phyloP scores from a whole-genome alignment of 768 basidiomycete genomes.

The Leccinum obscurum region DNA sequence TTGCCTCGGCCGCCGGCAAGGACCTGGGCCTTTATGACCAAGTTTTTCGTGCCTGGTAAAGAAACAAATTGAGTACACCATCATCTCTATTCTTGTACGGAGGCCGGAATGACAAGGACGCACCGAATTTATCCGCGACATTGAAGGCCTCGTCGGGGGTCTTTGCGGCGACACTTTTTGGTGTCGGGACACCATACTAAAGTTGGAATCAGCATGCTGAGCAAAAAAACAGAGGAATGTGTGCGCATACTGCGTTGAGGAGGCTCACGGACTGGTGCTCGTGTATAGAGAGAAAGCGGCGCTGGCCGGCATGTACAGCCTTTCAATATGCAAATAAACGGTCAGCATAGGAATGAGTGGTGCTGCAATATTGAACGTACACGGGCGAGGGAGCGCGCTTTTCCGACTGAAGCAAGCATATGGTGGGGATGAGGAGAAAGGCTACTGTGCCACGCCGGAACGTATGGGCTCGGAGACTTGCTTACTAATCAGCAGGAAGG shows the following conservation, averaged over 20 bases:
- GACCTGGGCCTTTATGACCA: slow-evolving; percentile 99
- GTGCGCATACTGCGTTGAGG: slow-evolving; percentile 76
- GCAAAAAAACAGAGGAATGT: background rate
- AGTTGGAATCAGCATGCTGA: background rate
- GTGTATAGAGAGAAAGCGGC: slow-evolving; percentile 92
- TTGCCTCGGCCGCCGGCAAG: slow-evolving; percentile 98
- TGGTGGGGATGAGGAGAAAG: slow-evolving; percentile 26
- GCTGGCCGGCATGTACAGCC: slow-evolving; percentile 78
- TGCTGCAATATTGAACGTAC: slow-evolving; percentile 37
- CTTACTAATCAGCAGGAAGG: slow-evolving; percentile 43
- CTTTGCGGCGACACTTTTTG: slow-evolving; percentile 86
- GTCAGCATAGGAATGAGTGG: background rate
- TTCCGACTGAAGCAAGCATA: slow-evolving; percentile 72
- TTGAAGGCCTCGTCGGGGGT: slow-evolving; percentile 86
- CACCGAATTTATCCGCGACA: slow-evolving; percentile 89
- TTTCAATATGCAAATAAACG: slow-evolving; percentile 24
- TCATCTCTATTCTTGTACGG: background rate
- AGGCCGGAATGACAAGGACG: slow-evolving; percentile 18
- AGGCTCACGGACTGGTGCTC: slow-evolving; percentile 97
- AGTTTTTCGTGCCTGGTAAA: slow-evolving; percentile 61
- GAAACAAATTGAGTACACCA: slow-evolving; percentile 1
- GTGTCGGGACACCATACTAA: slow-evolving; percentile 95
- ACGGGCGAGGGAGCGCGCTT: slow-evolving; percentile 62
- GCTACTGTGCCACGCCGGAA: slow-evolving; percentile 1
- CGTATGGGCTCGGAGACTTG: slow-evolving; percentile 18